These are phyloP conservation scores for Eucalyptus cladocalyx DNA, from an alignment of 345 rosid genomes.

Conservation along the genomic window DNA sequence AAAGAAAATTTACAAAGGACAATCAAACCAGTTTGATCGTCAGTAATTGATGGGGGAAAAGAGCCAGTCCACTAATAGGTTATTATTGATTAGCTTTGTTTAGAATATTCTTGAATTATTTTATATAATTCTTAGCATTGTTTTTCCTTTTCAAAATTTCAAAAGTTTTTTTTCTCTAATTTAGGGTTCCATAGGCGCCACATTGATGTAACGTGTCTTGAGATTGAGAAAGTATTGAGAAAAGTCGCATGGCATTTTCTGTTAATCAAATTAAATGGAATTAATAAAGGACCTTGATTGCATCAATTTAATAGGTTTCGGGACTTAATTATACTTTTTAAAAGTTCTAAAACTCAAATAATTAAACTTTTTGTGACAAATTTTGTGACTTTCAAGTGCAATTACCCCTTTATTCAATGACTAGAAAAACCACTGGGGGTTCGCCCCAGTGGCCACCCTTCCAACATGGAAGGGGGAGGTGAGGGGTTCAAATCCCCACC, in stretches of 20 bases:
- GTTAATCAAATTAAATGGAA: neutral
- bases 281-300: too few species aligned
- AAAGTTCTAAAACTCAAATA: too few species aligned
- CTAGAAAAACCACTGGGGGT: too few species aligned
- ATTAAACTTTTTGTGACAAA: neutral
- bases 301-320: too few species aligned
- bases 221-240: too few species aligned
- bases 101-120: neutral
- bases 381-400: too few species aligned
- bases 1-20: neutral
- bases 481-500: too few species aligned
- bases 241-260: neutral
- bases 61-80: neutral
- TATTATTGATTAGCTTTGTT: neutral
- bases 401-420: neutral
- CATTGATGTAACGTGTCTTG: neutral
- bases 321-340: too few species aligned
- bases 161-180: neutral
- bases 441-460: too few species aligned
- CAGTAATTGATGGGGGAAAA: neutral
- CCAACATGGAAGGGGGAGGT: too few species aligned
- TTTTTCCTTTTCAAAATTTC: neutral
- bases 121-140: neutral
- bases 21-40: neutral
- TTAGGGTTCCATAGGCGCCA: fast-evolving